These are phyloP conservation scores for Albugo laibachii DNA, from an alignment of 352 stramenopile species.

Conservation along the genomic window DNA sequence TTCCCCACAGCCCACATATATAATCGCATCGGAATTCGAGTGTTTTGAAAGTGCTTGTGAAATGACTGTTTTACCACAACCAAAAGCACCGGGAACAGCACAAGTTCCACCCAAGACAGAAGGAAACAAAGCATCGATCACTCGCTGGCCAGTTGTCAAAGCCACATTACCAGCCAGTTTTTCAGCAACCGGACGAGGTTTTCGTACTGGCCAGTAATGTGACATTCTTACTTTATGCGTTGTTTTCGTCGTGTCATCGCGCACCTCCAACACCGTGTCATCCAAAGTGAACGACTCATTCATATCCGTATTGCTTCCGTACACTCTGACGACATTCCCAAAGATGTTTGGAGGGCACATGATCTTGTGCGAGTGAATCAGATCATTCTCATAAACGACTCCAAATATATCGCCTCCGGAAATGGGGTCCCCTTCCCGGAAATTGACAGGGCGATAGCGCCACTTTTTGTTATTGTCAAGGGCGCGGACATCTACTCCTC, in stretches of 20 bases:
- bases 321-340: conserved; percentile 97
- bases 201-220: conserved; percentile 97
- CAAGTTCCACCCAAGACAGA: conserved; percentile 97
- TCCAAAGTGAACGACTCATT: conserved; percentile 93
- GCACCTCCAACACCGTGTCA: conserved; percentile 97
- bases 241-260: conserved; percentile 89
- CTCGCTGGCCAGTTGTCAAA: conserved; percentile 95
- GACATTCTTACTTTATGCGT: conserved; percentile 91
- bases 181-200: conserved; percentile 92
- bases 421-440: conserved; percentile 90
- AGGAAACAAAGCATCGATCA: conserved; percentile 98
- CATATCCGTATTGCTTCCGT: conserved; percentile 88
- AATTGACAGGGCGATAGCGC: conserved; percentile 88
- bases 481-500: conserved; percentile 91
- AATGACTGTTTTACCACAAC: conserved; percentile 99
- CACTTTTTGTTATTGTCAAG: conserved; percentile 87
- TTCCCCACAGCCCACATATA: conserved; percentile 99
- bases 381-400: conserved; percentile 97
- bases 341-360: conserved; percentile 98
- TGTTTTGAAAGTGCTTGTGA: conserved; percentile 99
- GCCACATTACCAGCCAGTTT: conserved; percentile 96
- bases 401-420: conserved; percentile 97
- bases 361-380: conserved; percentile 97
- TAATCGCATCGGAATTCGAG: conserved; percentile 97
- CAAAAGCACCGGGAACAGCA: conserved; percentile 97